Conservation (phyloP, 345 rosid genomes). For the Ceriops decandra region DNA sequence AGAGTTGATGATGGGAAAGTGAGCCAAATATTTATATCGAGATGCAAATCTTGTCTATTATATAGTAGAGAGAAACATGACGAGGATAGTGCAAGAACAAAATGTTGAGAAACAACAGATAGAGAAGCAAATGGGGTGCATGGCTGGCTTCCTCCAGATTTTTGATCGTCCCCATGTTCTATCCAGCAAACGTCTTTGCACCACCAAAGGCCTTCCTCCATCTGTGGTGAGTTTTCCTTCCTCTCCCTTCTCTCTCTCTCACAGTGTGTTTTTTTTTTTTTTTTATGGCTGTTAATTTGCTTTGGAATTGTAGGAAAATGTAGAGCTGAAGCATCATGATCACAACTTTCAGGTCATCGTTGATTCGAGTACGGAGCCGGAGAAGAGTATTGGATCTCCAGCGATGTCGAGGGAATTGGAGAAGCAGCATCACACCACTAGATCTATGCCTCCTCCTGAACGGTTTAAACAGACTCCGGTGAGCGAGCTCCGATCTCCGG, state of each 20-base stretch:
- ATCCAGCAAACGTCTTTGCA: constrained; percentile 56
- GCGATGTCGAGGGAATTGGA: constrained; percentile 34
- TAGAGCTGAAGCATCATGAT: too few species aligned
- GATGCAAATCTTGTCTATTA: background rate
- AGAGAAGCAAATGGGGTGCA: constrained; percentile 85
- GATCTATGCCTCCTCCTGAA: constrained; percentile 43
- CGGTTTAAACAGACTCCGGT: constrained; percentile 39
- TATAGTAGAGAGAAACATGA: constrained; percentile 24
- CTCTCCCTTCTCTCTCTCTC: background rate
- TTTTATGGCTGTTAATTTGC: background rate
- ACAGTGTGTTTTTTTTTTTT: too few species aligned
- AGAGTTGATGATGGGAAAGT: background rate
- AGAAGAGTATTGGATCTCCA: constrained; percentile 30
- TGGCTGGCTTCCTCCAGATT: constrained; percentile 94
- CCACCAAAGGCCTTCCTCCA: constrained; percentile 61
- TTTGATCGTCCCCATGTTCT: constrained; percentile 78
- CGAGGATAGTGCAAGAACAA: constrained; percentile 47
- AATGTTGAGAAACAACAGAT: constrained; percentile 51
- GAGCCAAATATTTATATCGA: background rate
- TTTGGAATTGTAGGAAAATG: background rate
- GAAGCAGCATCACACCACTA: constrained; percentile 30
- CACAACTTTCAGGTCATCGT: background rate
- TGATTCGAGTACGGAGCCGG: constrained; percentile 35
- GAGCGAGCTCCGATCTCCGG: constrained; percentile 39
- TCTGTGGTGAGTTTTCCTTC: constrained; percentile 23